Conservation (phyloP, 495 filamentous ascomycete species). For the Podospora anserina region DNA sequence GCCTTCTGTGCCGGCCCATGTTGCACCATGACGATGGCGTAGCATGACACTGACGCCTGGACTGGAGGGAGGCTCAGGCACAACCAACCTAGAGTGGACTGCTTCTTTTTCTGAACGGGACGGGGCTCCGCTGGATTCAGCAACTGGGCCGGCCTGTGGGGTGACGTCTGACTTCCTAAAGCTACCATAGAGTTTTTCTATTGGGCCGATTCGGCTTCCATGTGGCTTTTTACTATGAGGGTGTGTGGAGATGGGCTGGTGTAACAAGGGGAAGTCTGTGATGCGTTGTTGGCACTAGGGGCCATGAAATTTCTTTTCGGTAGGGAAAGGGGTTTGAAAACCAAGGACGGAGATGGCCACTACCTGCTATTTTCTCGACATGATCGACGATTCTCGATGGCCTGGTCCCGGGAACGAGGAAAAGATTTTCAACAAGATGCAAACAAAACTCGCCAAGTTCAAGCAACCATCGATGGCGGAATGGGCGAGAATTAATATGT, state of each 20-base stretch:
- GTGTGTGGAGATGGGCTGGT: background rate
- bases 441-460: background rate
- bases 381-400: background rate
- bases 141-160: background rate
- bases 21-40: background rate
- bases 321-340: background rate
- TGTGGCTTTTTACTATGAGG: background rate
- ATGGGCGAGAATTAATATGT: constrained; percentile 15
- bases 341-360: background rate
- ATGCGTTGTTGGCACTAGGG: background rate
- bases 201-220: background rate
- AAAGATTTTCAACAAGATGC: constrained; percentile 1
- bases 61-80: background rate
- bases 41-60: background rate
- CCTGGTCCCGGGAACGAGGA: constrained; percentile 2
- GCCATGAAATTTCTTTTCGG: background rate
- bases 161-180: background rate
- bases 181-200: background rate
- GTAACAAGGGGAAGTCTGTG: background rate
- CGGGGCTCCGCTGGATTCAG: background rate
- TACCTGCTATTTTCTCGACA: background rate
- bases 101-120: background rate
- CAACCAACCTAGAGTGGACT: background rate
- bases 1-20: background rate
- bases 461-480: background rate